These are phyloP conservation scores for Wickerhamomyces chaumierensis DNA, from an alignment of 805 yeast genomes.

Conservation along the genomic window DNA sequence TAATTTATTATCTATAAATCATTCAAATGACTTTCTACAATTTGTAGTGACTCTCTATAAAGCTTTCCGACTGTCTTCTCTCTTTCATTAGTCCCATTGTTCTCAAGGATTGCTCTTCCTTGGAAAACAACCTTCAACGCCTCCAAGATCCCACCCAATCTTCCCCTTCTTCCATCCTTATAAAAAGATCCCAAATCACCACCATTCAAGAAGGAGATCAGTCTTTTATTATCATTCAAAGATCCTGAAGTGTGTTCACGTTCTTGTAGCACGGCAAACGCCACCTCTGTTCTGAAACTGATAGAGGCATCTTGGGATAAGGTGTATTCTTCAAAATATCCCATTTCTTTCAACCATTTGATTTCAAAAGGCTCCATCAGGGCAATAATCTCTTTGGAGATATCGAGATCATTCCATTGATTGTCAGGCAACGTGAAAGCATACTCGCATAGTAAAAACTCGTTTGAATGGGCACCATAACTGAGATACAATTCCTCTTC, in stretches of 20 bases:
- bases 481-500: conserved; percentile 56
- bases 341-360: conserved; percentile 35
- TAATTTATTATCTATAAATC: not conserved
- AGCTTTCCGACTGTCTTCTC: not conserved
- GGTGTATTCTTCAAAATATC: conserved; percentile 70
- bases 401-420: conserved; percentile 61
- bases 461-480: conserved; percentile 87
- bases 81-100: not conserved
- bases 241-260: not conserved
- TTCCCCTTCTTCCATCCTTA: not conserved
- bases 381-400: conserved; percentile 32
- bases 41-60: not conserved
- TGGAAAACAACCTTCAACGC: not conserved
- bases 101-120: not conserved
- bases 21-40: not conserved
- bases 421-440: conserved; percentile 60
- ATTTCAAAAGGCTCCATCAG: conserved; percentile 27
- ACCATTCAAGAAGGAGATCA: not conserved
- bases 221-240: not conserved
- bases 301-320: conserved; percentile 32
- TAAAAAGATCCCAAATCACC: not conserved
- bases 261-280: conserved; percentile 47
- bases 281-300: conserved; percentile 70
- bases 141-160: not conserved
- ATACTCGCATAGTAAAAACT: conserved; percentile 72